Conservation (phyloP, 192 early-diverging fungal genomes). For the Glomus cerebriforme region DNA sequence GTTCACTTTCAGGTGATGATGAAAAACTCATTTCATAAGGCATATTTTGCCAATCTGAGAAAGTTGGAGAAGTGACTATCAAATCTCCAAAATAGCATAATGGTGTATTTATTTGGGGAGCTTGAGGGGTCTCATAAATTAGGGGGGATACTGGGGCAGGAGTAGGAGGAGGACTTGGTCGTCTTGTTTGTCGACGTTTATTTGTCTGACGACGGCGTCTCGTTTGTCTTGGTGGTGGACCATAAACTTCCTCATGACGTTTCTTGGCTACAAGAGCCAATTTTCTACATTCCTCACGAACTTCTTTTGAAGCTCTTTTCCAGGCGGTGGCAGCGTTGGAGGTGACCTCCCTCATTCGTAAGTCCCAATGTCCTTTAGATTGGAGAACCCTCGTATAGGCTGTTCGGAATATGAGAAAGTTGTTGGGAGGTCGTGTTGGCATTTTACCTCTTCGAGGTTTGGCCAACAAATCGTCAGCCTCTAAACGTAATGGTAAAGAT, state of each 20-base stretch:
- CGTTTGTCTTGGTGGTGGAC: neutral
- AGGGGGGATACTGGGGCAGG: too few species aligned
- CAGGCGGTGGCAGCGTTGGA: neutral
- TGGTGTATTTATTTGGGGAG: too few species aligned
- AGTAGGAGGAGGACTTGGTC: neutral
- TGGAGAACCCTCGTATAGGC: neutral
- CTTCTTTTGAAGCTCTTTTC: neutral
- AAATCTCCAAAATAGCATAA: too few species aligned
- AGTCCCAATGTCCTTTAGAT: neutral
- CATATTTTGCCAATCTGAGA: too few species aligned
- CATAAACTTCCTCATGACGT: neutral
- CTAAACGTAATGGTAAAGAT: neutral
- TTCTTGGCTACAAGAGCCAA: neutral
- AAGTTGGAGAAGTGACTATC: too few species aligned
- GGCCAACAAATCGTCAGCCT: neutral
- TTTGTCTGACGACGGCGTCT: neutral
- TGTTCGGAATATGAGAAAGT: neutral
- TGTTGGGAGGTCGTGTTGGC: neutral
- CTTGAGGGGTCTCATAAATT: neutral
- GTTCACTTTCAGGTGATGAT: too few species aligned
- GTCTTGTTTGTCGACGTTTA: neutral
- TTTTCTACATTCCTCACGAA: neutral
- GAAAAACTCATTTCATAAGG: too few species aligned
- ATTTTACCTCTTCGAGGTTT: neutral
- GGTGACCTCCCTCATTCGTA: neutral